phyloP scores from a whole-genome alignment of 345 rosid genomes.

The Eucalyptus microcorys region DNA sequence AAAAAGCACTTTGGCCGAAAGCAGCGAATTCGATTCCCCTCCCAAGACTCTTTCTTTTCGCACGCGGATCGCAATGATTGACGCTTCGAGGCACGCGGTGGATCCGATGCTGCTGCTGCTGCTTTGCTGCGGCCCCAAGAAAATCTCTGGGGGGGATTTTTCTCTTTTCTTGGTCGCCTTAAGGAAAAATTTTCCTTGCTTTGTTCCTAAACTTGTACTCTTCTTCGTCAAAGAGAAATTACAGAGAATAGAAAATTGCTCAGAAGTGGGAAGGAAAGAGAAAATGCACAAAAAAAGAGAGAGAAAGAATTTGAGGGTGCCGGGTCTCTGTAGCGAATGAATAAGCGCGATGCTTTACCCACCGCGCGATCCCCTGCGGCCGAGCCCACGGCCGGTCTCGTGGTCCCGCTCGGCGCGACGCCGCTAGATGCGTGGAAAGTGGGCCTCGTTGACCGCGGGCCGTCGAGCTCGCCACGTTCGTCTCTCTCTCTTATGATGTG shows the following conservation, averaged over 20 bases:
- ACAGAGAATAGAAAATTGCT: background rate
- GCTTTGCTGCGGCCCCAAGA: background rate
- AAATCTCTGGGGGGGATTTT: background rate
- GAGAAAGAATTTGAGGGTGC: background rate
- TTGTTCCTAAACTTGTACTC: background rate
- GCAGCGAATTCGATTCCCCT: background rate
- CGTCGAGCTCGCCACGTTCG: background rate
- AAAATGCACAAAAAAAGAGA: background rate
- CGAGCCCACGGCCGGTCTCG: background rate
- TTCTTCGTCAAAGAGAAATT: background rate
- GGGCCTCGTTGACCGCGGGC: background rate
- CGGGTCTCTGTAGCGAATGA: constrained; percentile 11
- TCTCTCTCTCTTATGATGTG: background rate
- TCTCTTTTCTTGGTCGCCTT: background rate
- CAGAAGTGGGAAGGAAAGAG: background rate
- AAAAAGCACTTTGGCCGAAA: background rate
- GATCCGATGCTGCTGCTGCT: background rate
- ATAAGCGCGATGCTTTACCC: constrained; percentile 9
- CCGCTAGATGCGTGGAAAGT: background rate
- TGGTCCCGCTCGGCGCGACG: background rate
- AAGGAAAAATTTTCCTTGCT: background rate
- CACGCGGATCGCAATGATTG: background rate
- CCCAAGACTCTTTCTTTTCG: background rate
- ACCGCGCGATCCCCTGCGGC: background rate
- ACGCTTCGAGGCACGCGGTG: background rate